Evolutionary conservation across 352 stramenopile species (phyloP), one percentile per base, ranked within the genome.

Genomic region (Phytophthora melonis): DNA sequence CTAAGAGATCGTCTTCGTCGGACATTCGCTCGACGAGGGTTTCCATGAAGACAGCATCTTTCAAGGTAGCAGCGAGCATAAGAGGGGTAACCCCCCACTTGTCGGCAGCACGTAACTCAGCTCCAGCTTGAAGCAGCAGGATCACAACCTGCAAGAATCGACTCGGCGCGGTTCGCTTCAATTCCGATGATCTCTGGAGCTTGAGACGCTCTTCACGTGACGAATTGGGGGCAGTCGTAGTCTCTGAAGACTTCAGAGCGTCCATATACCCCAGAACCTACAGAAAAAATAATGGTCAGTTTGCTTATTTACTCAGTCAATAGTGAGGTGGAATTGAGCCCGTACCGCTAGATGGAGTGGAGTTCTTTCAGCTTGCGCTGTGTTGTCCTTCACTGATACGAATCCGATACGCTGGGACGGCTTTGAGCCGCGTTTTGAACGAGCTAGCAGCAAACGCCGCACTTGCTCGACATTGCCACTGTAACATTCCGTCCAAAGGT

Each of bases 11-110:
- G 1, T 73, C 55, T 43, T 77, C 54, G 1, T 71, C 74, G 5
- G 61, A 53, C 1, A 66, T 25, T 14, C 63, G 70, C 8, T 84
- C 68, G 16, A 93, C 55, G 11, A 93, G 63, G 3, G 63, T 59
- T 32, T 84, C 68, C 39, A 92, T 75, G 5, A 89, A 58, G 11
- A 77, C 39, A 2, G 66, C 39, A 43, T 88, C 66, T 16, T 82
- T 71, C 1, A 75, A 34, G 0, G 53, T 74, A 16, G 81, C 76
- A 21, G 83, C 83, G 3, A 93, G 70, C 84, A 93, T 92, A 18
- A 91, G 65, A 10, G 87, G 78, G 14, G 83, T 92, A 23, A 93
- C 66, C 0, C 79, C 78, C 87, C 87, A 93, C 39, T 83, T 87
- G 23, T 93, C 84, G 8, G 45, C 52, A 32, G 56, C 65, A 10